Conservation (phyloP, 2,329 filamentous ascomycete species). For the Trichoderma sp. region DNA sequence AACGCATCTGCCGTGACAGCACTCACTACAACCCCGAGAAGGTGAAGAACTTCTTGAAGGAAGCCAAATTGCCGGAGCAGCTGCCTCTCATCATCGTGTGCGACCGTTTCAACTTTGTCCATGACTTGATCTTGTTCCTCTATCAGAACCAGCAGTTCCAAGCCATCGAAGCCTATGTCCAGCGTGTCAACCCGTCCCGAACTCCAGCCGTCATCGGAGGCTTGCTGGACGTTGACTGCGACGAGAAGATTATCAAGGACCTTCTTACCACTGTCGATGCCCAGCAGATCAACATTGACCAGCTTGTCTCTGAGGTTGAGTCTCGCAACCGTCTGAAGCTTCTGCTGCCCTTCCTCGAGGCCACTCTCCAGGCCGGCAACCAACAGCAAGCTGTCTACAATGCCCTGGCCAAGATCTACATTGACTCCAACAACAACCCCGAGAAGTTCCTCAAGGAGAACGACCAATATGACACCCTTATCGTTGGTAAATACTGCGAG, state of each 20-base stretch:
- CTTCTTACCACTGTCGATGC: constrained; percentile 82
- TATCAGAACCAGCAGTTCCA: constrained; percentile 99
- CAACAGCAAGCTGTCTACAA: constrained; percentile 97
- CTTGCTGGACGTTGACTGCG: constrained; percentile 92
- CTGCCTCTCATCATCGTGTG: constrained; percentile 97
- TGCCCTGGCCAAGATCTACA: constrained; percentile 97
- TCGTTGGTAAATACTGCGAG: constrained; percentile 96
- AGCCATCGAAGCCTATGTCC: constrained; percentile 97
- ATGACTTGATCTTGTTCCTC: constrained; percentile 91
- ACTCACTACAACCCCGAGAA: constrained; percentile 88
- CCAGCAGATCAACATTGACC: constrained; percentile 83
- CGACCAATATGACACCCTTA: constrained; percentile 88
- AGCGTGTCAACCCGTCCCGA: constrained; percentile 87
- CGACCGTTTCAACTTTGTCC: constrained; percentile 98
- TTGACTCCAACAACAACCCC: constrained; percentile 96
- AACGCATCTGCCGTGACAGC: constrained; percentile 94
- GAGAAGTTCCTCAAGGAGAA: constrained; percentile 98
- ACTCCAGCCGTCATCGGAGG: constrained; percentile 93
- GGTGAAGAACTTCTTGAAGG: constrained; percentile 99
- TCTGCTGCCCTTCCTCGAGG: constrained; percentile 91
- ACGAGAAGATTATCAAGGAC: constrained; percentile 93
- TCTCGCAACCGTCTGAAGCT: constrained; percentile 93
- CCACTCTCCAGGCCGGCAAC: constrained; percentile 82
- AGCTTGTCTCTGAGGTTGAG: constrained; percentile 93
- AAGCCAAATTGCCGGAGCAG: constrained; percentile 87